phyloP scores from a whole-genome alignment of 148 eudicot genomes.

The Cornus kousa region DNA sequence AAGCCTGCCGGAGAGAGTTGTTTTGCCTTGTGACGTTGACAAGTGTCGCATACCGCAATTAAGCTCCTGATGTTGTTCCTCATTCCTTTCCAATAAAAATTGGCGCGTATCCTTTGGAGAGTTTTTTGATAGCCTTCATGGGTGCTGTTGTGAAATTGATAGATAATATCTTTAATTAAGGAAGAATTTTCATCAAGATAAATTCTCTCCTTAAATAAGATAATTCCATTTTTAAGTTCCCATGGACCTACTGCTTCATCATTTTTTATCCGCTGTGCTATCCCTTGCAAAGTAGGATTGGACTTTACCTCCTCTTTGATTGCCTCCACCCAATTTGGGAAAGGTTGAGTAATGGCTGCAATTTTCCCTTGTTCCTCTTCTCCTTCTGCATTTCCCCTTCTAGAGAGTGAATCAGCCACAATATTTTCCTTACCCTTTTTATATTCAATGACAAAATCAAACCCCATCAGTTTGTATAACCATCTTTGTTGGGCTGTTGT shows the following conservation, averaged over 20 bases:
- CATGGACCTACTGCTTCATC: neutral
- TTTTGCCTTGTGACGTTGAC: neutral
- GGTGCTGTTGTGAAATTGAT: neutral
- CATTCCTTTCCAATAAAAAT: neutral
- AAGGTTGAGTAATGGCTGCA: neutral
- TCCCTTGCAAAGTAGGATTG: neutral
- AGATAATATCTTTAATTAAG: neutral
- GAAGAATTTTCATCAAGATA: neutral
- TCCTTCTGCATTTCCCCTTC: too few relatives aligned
- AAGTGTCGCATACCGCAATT: neutral
- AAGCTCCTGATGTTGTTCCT: neutral
- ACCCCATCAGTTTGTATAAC: too few relatives aligned
- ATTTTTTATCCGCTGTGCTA: neutral
- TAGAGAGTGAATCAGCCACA: too few relatives aligned
- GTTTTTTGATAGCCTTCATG: slow-evolving; percentile 2
- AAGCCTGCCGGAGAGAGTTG: neutral
- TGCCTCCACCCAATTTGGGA: neutral
- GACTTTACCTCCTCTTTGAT: neutral
- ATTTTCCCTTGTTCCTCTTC: too few relatives aligned
- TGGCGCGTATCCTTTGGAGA: neutral
- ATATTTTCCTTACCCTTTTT: too few relatives aligned
- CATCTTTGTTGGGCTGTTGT: too few relatives aligned
- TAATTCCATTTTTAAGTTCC: neutral
- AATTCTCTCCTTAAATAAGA: neutral
- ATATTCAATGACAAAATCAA: too few relatives aligned